Conservation (phyloP, 1,284 basidiomycete species). For the Phaffia rhodozyma region DNA sequence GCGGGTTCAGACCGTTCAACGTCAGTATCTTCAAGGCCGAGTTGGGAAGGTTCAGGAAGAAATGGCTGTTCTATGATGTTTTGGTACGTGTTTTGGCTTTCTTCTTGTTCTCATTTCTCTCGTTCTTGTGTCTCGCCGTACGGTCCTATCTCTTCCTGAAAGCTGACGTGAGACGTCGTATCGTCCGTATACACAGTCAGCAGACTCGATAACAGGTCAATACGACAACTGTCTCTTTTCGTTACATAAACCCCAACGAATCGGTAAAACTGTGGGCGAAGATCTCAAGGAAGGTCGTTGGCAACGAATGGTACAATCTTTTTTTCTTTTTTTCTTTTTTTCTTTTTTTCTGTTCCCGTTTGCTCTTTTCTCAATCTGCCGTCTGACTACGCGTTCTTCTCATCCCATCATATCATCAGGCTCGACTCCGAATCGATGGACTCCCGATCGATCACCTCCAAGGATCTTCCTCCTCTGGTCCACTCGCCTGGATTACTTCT, state of each 20-base stretch:
- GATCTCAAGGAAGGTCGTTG: slow-evolving; percentile 68
- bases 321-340: slow-evolving; percentile 21
- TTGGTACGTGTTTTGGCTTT: slow-evolving; percentile 30
- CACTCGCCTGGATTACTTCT: slow-evolving; percentile 91
- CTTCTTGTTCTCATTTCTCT: not conserved
- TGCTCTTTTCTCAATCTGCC: not conserved
- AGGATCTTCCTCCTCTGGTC: slow-evolving; percentile 63
- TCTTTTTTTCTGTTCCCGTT: not conserved
- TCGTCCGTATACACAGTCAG: slow-evolving; percentile 36
- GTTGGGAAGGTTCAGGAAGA: slow-evolving; percentile 70
- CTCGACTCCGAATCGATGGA: slow-evolving; percentile 90
- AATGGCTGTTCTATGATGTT: slow-evolving; percentile 92
- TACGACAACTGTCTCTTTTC: slow-evolving; percentile 97
- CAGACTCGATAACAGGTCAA: slow-evolving; percentile 91
- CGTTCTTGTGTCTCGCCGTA: not conserved
- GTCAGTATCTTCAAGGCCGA: slow-evolving; percentile 93
- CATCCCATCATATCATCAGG: slow-evolving; percentile 39
- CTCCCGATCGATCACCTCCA: slow-evolving; percentile 95
- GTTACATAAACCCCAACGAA: slow-evolving; percentile 90
- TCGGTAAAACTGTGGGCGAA: slow-evolving; percentile 74
- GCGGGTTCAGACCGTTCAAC: slow-evolving; percentile 82
- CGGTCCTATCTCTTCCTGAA: slow-evolving; percentile 23
- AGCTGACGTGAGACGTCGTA: slow-evolving; percentile 13
- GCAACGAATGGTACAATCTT: slow-evolving; percentile 62
- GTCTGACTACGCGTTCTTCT: not conserved